Evolutionary conservation across 2,329 filamentous ascomycete genomes (phyloP).

Genomic region (Meredithiella fracta): DNA sequence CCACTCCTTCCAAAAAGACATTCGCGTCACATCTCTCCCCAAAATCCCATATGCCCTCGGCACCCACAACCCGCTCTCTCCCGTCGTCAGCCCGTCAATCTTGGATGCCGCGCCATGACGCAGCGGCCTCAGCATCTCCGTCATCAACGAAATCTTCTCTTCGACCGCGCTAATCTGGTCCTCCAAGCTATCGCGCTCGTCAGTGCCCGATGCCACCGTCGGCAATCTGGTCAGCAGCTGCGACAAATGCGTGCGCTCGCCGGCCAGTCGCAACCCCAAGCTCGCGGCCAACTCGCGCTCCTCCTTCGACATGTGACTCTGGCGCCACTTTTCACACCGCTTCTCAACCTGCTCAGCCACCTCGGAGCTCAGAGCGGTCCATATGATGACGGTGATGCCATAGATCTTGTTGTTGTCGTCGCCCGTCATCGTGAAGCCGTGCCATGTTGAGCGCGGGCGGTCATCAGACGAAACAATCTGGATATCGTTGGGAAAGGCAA

Average conservation of each 20-base stretch:
- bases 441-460: constrained; percentile 89
- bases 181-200: constrained; percentile 68
- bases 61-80: constrained; percentile 91
- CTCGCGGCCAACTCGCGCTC: constrained; percentile 87
- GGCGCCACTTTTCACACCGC: constrained; percentile 72
- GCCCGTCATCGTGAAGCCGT: constrained; percentile 95
- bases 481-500: constrained; percentile 96
- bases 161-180: constrained; percentile 92
- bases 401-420: constrained; percentile 85
- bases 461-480: constrained; percentile 92
- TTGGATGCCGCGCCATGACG: constrained; percentile 90
- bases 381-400: constrained; percentile 79
- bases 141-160: constrained; percentile 94
- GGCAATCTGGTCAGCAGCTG: constrained; percentile 73
- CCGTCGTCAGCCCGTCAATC: constrained; percentile 89
- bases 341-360: constrained; percentile 72
- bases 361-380: constrained; percentile 69
- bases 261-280: constrained; percentile 70
- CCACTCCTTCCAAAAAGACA: constrained; percentile 98
- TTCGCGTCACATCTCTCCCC: constrained; percentile 66
- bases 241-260: constrained; percentile 78
- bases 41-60: constrained; percentile 86
- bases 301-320: constrained; percentile 72
- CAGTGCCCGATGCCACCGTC: constrained; percentile 60
- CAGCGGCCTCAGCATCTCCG: constrained; percentile 80